Conservation (phyloP, 2,329 filamentous ascomycete species). For the Mycogone perniciosa region DNA sequence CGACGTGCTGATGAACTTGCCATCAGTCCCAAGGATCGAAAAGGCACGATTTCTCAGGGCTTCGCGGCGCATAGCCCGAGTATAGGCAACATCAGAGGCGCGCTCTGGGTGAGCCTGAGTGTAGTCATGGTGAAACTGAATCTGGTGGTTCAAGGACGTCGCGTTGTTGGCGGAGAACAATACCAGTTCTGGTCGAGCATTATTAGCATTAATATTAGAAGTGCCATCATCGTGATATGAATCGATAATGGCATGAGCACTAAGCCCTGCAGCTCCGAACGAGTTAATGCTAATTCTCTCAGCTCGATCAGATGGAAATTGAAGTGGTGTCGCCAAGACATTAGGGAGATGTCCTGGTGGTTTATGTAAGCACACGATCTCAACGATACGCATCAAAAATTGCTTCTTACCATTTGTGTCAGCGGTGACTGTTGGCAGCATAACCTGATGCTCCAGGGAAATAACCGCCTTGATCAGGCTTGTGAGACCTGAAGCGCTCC, state of each 20-base stretch:
- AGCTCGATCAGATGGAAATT: not conserved
- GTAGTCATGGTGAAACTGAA: slow-evolving; percentile 1
- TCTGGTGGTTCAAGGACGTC: slow-evolving; percentile 5
- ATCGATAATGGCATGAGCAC: not conserved
- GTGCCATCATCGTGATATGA: not conserved
- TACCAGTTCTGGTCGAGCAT: not conserved
- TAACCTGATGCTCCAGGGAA: not conserved
- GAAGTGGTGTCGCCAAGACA: not conserved
- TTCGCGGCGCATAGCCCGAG: slow-evolving; percentile 3
- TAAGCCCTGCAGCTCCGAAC: not conserved
- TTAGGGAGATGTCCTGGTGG: not conserved
- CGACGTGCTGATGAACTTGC: not conserved
- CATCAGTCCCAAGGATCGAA: not conserved
- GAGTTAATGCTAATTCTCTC: slow-evolving; percentile 6
- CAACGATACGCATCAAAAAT: not conserved
- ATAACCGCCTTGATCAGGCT: slow-evolving; percentile 22
- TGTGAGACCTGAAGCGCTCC: slow-evolving; percentile 19
- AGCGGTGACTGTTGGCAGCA: slow-evolving; percentile 1
- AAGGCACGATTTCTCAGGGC: not conserved
- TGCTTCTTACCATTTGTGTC: slow-evolving; percentile 18
- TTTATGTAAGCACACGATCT: not conserved
- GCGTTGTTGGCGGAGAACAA: slow-evolving; percentile 8
- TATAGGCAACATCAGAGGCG: slow-evolving; percentile 7
- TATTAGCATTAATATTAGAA: not conserved
- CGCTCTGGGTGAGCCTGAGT: not conserved